Evolutionary conservation across 192 early-diverging fungal genomes (phyloP).

Genomic region (Coemansia sp.): DNA sequence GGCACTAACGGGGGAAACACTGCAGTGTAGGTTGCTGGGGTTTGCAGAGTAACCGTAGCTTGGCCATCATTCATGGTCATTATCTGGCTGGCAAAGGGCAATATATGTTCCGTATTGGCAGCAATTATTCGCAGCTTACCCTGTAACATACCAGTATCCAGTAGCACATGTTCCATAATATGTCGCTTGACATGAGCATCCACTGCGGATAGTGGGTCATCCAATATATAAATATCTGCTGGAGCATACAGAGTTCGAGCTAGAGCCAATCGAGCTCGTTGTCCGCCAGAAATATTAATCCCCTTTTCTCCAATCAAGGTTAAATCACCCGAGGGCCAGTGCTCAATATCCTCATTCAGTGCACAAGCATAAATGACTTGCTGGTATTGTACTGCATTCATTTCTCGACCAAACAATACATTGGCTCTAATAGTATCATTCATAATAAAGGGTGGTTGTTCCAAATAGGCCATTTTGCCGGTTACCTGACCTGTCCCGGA

Average conservation of each 20-base stretch:
- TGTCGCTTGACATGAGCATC: conserved; percentile 24
- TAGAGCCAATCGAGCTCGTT: conserved; percentile 60
- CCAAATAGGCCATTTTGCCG: conserved; percentile 51
- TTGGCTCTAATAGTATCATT: conserved; percentile 44
- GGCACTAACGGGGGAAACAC: neutral
- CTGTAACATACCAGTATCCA: neutral
- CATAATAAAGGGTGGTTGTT: conserved; percentile 43
- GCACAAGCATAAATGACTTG: conserved; percentile 28
- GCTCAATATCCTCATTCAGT: conserved; percentile 13
- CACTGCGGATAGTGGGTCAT: conserved; percentile 30
- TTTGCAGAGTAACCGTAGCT: neutral
- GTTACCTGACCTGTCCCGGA: conserved; percentile 64
- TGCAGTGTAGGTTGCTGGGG: neutral
- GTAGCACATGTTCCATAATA: conserved; percentile 24
- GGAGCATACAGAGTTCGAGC: conserved; percentile 63
- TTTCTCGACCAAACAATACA: conserved; percentile 27
- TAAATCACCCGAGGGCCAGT: conserved; percentile 28
- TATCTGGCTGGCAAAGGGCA: neutral
- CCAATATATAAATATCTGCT: conserved; percentile 51
- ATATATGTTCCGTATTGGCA: neutral
- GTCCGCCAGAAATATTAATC: conserved; percentile 61
- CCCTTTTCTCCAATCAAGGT: conserved; percentile 61
- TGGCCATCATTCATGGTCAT: neutral
- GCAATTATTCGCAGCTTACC: neutral
- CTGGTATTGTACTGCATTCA: conserved; percentile 16